Percentiles rank a stretch among this genome's conserved stretches.
phyloP scores from a whole-genome alignment of 129 eudicot species.

The Centaurea solstitialis region DNA sequence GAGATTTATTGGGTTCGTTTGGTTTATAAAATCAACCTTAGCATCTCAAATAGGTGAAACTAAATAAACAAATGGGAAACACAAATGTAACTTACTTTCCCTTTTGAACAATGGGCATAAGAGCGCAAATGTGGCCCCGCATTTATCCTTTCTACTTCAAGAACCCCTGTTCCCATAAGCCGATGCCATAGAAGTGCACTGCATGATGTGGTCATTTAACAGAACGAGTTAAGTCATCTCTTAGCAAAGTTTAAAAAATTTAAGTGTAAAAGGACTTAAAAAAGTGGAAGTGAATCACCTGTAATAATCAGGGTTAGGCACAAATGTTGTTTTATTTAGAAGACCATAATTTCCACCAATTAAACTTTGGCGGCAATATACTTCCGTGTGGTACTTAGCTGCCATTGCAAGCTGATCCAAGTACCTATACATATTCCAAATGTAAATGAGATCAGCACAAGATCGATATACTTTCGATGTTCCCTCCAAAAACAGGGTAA shows the following conservation, averaged over 20 bases:
- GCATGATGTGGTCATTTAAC: neutral
- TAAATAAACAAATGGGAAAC: neutral
- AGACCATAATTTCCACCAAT: conserved; percentile 96
- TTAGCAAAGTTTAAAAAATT: neutral
- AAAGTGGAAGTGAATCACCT: conserved; percentile 39
- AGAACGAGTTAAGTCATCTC: conserved; percentile 5
- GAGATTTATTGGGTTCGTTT: neutral
- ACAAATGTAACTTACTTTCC: conserved; percentile 56
- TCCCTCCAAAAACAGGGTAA: no score
- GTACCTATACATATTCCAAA: conserved; percentile 54
- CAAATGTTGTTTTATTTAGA: conserved; percentile 63
- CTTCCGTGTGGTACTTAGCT: conserved; percentile 72
- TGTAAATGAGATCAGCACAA: neutral
- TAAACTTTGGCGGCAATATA: conserved; percentile 87
- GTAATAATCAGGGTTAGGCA: conserved; percentile 92
- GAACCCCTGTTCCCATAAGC: conserved; percentile 91
- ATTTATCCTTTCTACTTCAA: conserved; percentile 56
- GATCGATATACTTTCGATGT: neutral
- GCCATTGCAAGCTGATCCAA: conserved; percentile 95
- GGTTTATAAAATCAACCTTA: neutral
- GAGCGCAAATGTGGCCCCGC: conserved; percentile 77
- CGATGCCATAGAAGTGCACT: conserved; percentile 89
- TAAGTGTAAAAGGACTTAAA: neutral
- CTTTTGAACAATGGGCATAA: conserved; percentile 91
- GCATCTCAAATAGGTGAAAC: neutral